Evolutionary conservation across 805 yeast species (phyloP).

Genomic region (Kuraishia hungarica): DNA sequence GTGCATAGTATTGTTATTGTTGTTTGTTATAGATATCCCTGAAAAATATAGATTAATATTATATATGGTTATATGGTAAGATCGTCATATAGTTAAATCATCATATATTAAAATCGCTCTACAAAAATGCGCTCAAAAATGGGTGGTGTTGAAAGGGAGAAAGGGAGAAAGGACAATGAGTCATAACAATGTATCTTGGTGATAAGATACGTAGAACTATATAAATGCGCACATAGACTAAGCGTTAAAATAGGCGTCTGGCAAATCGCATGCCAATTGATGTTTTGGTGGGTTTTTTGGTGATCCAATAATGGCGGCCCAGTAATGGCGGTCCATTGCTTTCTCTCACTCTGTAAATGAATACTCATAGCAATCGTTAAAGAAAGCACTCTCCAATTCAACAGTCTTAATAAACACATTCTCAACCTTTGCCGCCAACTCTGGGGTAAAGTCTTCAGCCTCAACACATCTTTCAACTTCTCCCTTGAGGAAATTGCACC

Average conservation of each 20-base stretch:
- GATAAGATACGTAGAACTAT: too few relatives aligned
- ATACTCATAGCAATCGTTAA: constrained; percentile 33
- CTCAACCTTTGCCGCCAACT: constrained; percentile 19
- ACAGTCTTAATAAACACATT: constrained; percentile 26
- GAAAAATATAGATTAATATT: too few relatives aligned
- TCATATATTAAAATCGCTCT: background rate
- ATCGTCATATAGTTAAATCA: too few relatives aligned
- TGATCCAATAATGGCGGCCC: too few relatives aligned
- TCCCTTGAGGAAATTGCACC: constrained; percentile 36
- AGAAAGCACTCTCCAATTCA: constrained; percentile 34
- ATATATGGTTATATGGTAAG: too few relatives aligned
- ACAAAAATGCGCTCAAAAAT: background rate
- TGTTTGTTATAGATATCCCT: background rate
- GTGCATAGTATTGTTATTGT: too few relatives aligned
- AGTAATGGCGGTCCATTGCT: too few relatives aligned
- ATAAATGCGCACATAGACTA: background rate
- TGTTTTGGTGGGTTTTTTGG: too few relatives aligned
- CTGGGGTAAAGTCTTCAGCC: constrained; percentile 13
- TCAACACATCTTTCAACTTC: constrained; percentile 29
- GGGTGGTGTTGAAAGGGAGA: too few relatives aligned
- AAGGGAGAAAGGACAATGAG: too few relatives aligned
- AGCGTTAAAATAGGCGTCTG: background rate
- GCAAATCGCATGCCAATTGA: background rate
- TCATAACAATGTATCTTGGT: too few relatives aligned
- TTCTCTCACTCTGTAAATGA: background rate